Evolutionary conservation across 2,329 filamentous ascomycete species (phyloP), one percentile per base, ranked within the genome.

Genomic region (Fusarium sp.): DNA sequence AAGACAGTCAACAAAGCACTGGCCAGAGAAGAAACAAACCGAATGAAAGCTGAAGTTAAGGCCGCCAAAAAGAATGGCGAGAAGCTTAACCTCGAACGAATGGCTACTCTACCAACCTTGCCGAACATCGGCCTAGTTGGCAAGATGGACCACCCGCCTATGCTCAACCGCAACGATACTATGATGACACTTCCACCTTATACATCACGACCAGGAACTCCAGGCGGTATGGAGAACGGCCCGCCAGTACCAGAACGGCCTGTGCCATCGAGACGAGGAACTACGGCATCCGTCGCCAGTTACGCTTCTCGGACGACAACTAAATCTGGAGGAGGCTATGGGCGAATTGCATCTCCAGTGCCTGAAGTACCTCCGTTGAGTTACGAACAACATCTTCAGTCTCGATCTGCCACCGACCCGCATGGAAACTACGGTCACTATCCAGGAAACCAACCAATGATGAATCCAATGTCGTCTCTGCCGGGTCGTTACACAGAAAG

Each of bases 1-100:
- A 86, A 84, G 73, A 97, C 96, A 80, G 92, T 97, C 73, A 93
- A 96, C 79, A 94, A 93, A 77, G 95, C 94, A 1, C 81, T 98
- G 24, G 91, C 90, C 50, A 93, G 94, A 72, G 91, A 96, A 52
- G 89, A 91, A 76, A 84, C 83, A 63, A 87, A 85, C 71, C 83
- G 85, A 70, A 79, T 80, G 23, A 86, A 82, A 72, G 83, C 82
- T 1, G 85, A 85, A 64, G 56, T 79, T 24, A 85, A 80, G 71
- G 81, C 79, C 19, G 85, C 84, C 5, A 83, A 83, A 70, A 86
- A 85, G 74, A 83, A 83, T 40, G 77, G 87, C 50, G 86, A 86
- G 48, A 83, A 84, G 64, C 74, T 80, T 21, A 77, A 79, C 1
- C 68, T 83, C 26, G 82, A 84, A 39, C 82, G 87, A 56, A 84